phyloP scores from a whole-genome alignment of 257 asterid species.

The Solanum phureja region DNA sequence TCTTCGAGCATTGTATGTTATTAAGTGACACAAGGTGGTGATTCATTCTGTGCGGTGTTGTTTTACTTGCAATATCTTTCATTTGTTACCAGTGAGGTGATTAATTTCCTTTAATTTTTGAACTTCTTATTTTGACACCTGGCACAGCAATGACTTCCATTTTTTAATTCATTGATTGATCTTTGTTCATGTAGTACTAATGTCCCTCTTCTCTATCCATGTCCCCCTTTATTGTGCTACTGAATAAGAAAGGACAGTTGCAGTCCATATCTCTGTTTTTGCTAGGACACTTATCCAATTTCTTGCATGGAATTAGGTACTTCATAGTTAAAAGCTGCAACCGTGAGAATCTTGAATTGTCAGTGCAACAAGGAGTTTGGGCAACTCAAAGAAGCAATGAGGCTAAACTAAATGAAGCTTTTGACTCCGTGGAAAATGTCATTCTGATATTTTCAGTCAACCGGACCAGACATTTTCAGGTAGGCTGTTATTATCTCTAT shows the following conservation, averaged over 20 bases:
- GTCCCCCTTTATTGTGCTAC: not conserved
- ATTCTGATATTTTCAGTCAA: conserved; percentile 87
- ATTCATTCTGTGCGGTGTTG: not conserved
- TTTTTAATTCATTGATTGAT: not conserved
- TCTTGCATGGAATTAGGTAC: conserved; percentile 53
- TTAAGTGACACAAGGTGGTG: not conserved
- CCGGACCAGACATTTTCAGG: conserved; percentile 95
- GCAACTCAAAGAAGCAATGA: conserved; percentile 98
- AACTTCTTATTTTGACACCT: not conserved
- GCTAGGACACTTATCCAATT: conserved; percentile 18
- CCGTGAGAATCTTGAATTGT: conserved; percentile 90
- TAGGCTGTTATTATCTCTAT: conserved; percentile 6
- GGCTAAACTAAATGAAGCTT: conserved; percentile 93
- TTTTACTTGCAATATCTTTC: not conserved
- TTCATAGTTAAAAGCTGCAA: conserved; percentile 97
- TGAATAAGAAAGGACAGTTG: not conserved
- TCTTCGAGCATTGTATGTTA: not conserved
- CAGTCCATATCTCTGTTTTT: conserved; percentile 1
- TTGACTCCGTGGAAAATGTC: conserved; percentile 86
- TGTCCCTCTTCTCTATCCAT: not conserved
- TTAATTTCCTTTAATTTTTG: not conserved
- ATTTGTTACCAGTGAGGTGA: not conserved
- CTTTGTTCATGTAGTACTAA: not conserved
- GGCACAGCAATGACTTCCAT: not conserved
- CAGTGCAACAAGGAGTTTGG: conserved; percentile 98